Evolutionary conservation across 371 early-diverging fungal species (phyloP).

Genomic region (Apophysomyces ossiformis): DNA sequence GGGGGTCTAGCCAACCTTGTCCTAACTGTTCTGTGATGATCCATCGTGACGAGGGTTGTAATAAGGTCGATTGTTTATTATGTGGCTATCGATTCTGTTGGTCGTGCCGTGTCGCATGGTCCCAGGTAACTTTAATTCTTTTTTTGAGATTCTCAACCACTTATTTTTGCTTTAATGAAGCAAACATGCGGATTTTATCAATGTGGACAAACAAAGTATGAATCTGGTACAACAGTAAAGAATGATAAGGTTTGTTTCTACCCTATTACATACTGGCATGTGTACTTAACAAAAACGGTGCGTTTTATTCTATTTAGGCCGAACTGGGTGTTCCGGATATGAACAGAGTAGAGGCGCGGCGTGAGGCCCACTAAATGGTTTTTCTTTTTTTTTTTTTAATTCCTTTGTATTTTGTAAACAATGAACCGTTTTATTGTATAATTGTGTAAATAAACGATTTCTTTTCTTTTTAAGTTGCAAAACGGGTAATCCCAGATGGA

Average conservation of each 20-base stretch:
- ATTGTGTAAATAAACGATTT: not conserved
- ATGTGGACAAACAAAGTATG: conserved; percentile 24
- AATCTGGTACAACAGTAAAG: conserved; percentile 8
- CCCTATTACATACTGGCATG: too few relatives aligned
- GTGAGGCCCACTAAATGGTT: not conserved
- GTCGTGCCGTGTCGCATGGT: conserved; percentile 53
- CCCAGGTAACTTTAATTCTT: conserved; percentile 27
- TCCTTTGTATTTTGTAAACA: too few relatives aligned
- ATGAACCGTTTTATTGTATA: not conserved
- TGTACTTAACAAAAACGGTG: too few relatives aligned
- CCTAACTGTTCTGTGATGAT: conserved; percentile 77
- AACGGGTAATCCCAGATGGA: too few relatives aligned
- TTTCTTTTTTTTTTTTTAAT: too few relatives aligned
- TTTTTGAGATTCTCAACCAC: not conserved
- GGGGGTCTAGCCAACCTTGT: conserved; percentile 62
- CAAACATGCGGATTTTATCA: conserved; percentile 48
- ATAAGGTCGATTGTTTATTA: conserved; percentile 75
- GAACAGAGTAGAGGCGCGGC: conserved; percentile 37
- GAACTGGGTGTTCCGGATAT: conserved; percentile 53
- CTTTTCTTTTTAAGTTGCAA: too few relatives aligned
- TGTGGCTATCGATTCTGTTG: conserved; percentile 80
- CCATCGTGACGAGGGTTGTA: conserved; percentile 80
- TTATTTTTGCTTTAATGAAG: conserved; percentile 5
- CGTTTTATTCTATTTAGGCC: conserved; percentile 22
- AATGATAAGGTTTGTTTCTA: conserved; percentile 1